A percentile compares a stretch with the other conserved stretches of the same genome.
Conservation (phyloP, 306 rosid species). For the Lathyrus sativus region DNA sequence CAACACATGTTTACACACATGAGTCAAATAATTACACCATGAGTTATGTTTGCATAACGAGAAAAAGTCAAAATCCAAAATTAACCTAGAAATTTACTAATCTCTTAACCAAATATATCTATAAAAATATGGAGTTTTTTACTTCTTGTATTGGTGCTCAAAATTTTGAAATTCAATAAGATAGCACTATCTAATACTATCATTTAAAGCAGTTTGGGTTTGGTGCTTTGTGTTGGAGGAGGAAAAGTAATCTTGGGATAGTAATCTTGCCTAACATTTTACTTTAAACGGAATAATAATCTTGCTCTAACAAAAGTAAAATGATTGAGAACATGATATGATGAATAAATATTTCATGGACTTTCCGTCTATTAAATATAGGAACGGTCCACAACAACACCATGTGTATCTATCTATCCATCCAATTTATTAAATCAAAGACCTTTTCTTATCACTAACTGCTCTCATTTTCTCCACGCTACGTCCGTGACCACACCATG, state of each 20-base stretch:
- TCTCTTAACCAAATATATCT: too few species aligned
- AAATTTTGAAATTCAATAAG: too few species aligned
- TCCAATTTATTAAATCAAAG: conserved; percentile 8
- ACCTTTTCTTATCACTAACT: conserved; percentile 3
- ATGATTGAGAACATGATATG: neutral
- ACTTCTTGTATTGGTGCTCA: too few species aligned
- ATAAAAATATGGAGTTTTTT: too few species aligned
- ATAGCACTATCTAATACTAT: neutral
- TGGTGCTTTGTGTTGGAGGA: neutral
- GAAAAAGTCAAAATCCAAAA: too few species aligned
- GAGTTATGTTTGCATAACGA: too few species aligned
- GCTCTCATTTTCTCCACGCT: conserved; percentile 1
- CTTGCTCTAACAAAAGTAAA: neutral
- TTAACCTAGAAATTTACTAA: too few species aligned
- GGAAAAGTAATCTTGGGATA: neutral
- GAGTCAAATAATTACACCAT: too few species aligned
- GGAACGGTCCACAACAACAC: conserved; percentile 23
- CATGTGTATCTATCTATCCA: too few species aligned
- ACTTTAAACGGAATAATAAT: neutral
- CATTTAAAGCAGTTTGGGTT: neutral
- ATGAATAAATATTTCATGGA: conserved; percentile 21
- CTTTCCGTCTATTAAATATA: neutral
- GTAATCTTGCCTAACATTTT: neutral
- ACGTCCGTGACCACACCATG: conserved; percentile 28
- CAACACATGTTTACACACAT: too few species aligned